Percentiles rank a stretch among this genome's conserved stretches.
phyloP scores from a whole-genome alignment of 2,329 filamentous ascomycete genomes.

The Calonectria multiphialidica region DNA sequence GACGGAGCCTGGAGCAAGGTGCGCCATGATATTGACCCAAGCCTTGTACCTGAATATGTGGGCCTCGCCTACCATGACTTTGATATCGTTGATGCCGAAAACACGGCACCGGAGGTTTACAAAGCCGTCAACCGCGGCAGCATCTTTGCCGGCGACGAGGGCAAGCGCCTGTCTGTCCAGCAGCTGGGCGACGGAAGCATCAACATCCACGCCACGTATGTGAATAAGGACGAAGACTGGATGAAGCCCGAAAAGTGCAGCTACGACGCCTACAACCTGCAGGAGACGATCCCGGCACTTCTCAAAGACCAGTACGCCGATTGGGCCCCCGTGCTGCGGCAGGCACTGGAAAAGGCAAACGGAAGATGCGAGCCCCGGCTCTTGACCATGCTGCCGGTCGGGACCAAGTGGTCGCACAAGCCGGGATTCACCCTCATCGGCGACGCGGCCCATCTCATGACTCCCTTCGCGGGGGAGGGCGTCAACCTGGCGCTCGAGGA shows the following conservation, averaged over 20 bases:
- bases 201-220: constrained; percentile 52
- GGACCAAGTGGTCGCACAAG: constrained; percentile 59
- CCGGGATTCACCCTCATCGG: constrained; percentile 67
- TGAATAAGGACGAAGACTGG: constrained; percentile 55
- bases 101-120: constrained; percentile 56
- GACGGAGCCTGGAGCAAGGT: constrained; percentile 55
- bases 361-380: constrained; percentile 55
- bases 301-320: constrained; percentile 49
- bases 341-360: constrained; percentile 55
- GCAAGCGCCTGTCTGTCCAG: constrained; percentile 53
- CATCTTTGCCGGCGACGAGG: constrained; percentile 58
- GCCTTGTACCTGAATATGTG: constrained; percentile 57
- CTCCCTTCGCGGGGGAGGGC: constrained; percentile 69
- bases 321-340: constrained; percentile 57
- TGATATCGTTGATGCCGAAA: constrained; percentile 54
- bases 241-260: constrained; percentile 52
- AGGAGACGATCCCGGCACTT: constrained; percentile 53
- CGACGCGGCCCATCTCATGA: constrained; percentile 72
- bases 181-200: constrained; percentile 63
- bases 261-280: constrained; percentile 56
- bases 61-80: constrained; percentile 59
- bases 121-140: constrained; percentile 61
- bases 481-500: constrained; percentile 70
- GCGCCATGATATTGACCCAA: constrained; percentile 46
- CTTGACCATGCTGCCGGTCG: constrained; percentile 66